These are phyloP conservation scores for Ceratocystiopsis brevicomis DNA, from an alignment of 2,329 filamentous ascomycete species.

Conservation along the genomic window DNA sequence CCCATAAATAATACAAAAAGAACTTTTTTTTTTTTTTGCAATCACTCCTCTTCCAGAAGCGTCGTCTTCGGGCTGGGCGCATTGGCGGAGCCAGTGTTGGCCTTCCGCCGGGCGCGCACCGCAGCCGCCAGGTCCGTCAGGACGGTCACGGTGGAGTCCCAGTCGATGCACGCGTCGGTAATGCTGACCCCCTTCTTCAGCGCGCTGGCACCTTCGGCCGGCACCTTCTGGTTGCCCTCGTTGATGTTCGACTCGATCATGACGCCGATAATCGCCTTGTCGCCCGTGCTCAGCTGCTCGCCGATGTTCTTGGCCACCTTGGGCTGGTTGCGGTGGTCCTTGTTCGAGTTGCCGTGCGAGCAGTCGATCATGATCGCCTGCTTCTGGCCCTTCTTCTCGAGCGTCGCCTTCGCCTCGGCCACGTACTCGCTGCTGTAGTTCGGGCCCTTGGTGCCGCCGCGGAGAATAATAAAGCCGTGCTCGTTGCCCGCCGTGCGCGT, in stretches of 20 bases:
- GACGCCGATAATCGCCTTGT: conserved; percentile 78
- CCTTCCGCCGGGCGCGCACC: conserved; percentile 52
- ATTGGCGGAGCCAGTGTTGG: conserved; percentile 16
- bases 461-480: conserved; percentile 91
- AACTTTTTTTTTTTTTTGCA: no score
- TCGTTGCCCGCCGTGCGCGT: conserved; percentile 86
- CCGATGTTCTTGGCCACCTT: conserved; percentile 67
- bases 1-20: neutral
- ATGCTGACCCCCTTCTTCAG: conserved; percentile 85
- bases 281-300: conserved; percentile 72
- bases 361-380: conserved; percentile 96
- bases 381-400: conserved; percentile 67
- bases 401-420: conserved; percentile 52
- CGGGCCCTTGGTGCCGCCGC: conserved; percentile 77
- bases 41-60: conserved; percentile 34
- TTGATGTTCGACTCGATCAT: conserved; percentile 99
- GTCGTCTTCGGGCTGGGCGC: conserved; percentile 21
- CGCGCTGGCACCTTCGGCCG: conserved; percentile 55
- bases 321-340: conserved; percentile 94
- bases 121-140: conserved; percentile 75
- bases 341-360: conserved; percentile 94
- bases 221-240: conserved; percentile 77
- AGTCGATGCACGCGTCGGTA: conserved; percentile 89
- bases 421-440: conserved; percentile 86
- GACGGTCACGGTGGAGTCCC: conserved; percentile 66